phyloP scores from a whole-genome alignment of 208 protist genomes.

The Acanthamoeba castellanii region DNA sequence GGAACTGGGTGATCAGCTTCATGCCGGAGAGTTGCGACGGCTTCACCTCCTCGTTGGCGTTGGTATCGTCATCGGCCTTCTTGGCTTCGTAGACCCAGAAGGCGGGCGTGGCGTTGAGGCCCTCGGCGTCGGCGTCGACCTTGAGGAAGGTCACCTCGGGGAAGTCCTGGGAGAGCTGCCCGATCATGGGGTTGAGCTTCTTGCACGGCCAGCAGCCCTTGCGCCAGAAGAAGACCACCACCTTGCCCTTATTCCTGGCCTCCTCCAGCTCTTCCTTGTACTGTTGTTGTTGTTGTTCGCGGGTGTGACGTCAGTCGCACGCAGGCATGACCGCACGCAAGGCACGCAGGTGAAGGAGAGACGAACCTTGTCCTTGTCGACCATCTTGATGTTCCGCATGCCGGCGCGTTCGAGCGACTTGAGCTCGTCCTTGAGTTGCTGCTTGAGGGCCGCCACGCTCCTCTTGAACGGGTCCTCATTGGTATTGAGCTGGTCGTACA shows the following conservation, averaged over 20 bases:
- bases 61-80: too few relatives aligned
- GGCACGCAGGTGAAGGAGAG: too few relatives aligned
- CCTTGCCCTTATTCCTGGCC: constrained; percentile 21
- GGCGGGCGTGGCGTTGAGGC: constrained; percentile 19
- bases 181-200: constrained; percentile 35
- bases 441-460: background rate
- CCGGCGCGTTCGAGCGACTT: background rate
- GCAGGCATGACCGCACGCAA: too few relatives aligned
- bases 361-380: constrained; percentile 28
- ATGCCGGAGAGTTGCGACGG: background rate
- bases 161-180: constrained; percentile 20
- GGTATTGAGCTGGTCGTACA: constrained; percentile 35
- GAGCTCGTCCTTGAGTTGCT: constrained; percentile 27
- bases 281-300: background rate
- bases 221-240: constrained; percentile 53
- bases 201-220: constrained; percentile 60
- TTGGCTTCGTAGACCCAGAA: background rate
- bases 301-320: background rate
- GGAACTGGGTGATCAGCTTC: constrained; percentile 9
- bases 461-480: constrained; percentile 26
- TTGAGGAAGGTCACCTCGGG: constrained; percentile 54
- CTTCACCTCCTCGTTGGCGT: background rate
- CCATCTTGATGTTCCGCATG: background rate
- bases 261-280: constrained; percentile 45
- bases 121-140: constrained; percentile 27